These are phyloP conservation scores for Pseudognaphalium luteoalbum DNA, from an alignment of 129 eudicot genomes.

Conservation along the genomic window DNA sequence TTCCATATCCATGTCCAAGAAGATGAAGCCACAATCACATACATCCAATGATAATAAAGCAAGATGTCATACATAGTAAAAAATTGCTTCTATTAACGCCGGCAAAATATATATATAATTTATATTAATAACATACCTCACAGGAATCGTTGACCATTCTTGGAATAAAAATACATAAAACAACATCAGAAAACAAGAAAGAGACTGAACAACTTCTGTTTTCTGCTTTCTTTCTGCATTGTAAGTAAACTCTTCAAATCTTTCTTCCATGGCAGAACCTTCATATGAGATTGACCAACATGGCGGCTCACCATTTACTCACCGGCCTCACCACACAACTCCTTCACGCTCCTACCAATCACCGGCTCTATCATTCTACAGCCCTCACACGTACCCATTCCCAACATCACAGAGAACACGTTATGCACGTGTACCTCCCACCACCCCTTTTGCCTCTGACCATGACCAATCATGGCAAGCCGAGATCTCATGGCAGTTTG, in stretches of 20 bases:
- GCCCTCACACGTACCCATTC: conserved; percentile 36
- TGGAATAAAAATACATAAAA: conserved; percentile 15
- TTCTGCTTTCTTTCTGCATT: conserved; percentile 26
- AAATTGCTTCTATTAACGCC: conserved; percentile 17
- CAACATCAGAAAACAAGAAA: conserved; percentile 20
- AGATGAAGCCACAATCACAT: conserved; percentile 28
- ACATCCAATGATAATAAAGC: conserved; percentile 12
- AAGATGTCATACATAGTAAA: background rate
- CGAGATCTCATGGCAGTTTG: conserved; percentile 70
- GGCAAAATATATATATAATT: conserved; percentile 24
- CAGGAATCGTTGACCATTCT: conserved; percentile 19
- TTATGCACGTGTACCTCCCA: conserved; percentile 40
- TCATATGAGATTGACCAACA: conserved; percentile 33
- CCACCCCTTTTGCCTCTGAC: conserved; percentile 70
- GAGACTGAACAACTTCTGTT: conserved; percentile 28
- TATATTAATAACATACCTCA: background rate
- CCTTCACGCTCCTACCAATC: conserved; percentile 35
- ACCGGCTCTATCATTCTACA: conserved; percentile 43
- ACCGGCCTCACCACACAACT: conserved; percentile 36
- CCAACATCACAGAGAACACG: conserved; percentile 42
- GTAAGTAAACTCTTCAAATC: background rate
- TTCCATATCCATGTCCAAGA: conserved; percentile 15
- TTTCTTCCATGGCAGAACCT: conserved; percentile 49
- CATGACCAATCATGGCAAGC: conserved; percentile 68
- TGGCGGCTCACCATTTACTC: background rate